These are phyloP conservation scores for Delphinella strobiligena DNA, from an alignment of 2,329 filamentous ascomycete species.

Conservation along the genomic window DNA sequence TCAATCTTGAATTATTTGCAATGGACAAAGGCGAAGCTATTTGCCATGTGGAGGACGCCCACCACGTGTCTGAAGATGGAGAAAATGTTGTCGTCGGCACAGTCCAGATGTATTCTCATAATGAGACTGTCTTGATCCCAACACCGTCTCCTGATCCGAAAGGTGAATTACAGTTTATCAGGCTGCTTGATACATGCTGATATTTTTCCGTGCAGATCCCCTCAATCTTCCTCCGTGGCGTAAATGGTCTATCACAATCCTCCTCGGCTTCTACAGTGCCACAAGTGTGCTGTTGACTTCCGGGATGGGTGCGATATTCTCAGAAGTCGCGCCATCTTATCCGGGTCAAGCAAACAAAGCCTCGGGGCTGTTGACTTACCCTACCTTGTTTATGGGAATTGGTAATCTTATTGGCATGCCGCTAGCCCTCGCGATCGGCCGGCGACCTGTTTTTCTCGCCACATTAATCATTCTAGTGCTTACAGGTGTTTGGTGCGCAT, in stretches of 20 bases:
- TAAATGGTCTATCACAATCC: conserved; percentile 8
- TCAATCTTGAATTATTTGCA: too few species aligned
- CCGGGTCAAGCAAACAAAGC: conserved; percentile 4
- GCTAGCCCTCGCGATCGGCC: conserved; percentile 21
- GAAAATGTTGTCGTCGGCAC: too few species aligned
- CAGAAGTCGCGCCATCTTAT: conserved; percentile 4
- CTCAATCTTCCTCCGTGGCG: conserved; percentile 9
- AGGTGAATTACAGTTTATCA: background rate
- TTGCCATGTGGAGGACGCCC: too few species aligned
- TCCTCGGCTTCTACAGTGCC: conserved; percentile 7
- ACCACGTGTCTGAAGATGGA: too few species aligned
- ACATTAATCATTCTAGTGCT: conserved; percentile 19
- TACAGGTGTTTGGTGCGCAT: conserved; percentile 16
- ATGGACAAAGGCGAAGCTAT: too few species aligned
- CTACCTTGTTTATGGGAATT: conserved; percentile 22
- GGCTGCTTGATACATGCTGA: background rate
- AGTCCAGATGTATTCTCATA: too few species aligned
- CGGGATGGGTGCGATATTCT: conserved; percentile 6
- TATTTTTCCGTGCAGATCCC: conserved; percentile 5
- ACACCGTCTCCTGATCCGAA: conserved; percentile 8
- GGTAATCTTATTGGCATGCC: conserved; percentile 25
- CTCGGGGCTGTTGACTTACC: conserved; percentile 19
- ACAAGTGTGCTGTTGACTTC: background rate
- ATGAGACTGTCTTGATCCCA: conserved; percentile 8
- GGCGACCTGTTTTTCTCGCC: conserved; percentile 20